These are phyloP conservation scores for Aspergillus costaricaensis DNA, from an alignment of 2,329 filamentous ascomycete species.

Conservation along the genomic window DNA sequence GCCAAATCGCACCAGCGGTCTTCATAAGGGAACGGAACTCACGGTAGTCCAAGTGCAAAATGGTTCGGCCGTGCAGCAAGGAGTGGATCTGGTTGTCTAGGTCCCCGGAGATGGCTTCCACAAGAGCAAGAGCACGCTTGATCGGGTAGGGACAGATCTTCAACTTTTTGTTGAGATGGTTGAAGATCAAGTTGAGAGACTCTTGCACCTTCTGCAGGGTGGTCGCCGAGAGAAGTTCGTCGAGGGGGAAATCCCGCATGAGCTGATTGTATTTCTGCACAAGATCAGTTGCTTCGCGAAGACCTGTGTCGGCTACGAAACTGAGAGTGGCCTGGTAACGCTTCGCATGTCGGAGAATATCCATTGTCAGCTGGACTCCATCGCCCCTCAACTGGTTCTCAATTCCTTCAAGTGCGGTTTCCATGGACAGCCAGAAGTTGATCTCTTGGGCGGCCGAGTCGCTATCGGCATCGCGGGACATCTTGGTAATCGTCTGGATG, in stretches of 20 bases:
- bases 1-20: constrained; percentile 81
- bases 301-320: constrained; percentile 90
- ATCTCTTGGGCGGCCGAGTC: constrained; percentile 93
- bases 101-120: constrained; percentile 94
- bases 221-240: constrained; percentile 90
- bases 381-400: constrained; percentile 85
- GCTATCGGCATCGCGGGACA: constrained; percentile 77
- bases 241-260: constrained; percentile 96
- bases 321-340: constrained; percentile 97
- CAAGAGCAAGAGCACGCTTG: constrained; percentile 84
- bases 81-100: constrained; percentile 83
- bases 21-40: constrained; percentile 88
- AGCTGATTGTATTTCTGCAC: constrained; percentile 99
- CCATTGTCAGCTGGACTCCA: constrained; percentile 85
- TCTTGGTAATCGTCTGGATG: constrained; percentile 93
- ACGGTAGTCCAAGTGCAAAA: constrained; percentile 89
- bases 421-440: constrained; percentile 99
- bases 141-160: constrained; percentile 96
- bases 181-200: constrained; percentile 85
- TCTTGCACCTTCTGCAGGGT: constrained; percentile 87
- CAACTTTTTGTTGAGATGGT: constrained; percentile 95
- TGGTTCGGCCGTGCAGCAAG: constrained; percentile 78
- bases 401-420: constrained; percentile 86
- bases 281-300: constrained; percentile 93
- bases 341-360: constrained; percentile 95